Evolutionary conservation across 768 basidiomycete genomes (phyloP), one percentile per base, ranked within the genome.

Genomic region (Lactarius deliciosus): DNA sequence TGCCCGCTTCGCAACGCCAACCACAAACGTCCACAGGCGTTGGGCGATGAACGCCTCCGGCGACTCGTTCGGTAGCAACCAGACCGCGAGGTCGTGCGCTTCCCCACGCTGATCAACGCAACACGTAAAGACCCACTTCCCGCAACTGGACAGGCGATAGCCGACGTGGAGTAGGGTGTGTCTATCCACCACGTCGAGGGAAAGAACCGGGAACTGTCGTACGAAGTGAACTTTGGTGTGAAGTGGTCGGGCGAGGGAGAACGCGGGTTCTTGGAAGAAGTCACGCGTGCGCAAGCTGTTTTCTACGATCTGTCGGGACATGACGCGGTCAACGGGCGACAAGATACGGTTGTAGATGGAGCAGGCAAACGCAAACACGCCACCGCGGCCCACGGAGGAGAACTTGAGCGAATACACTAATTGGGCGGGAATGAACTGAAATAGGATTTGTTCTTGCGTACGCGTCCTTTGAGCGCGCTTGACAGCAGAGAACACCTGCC

Each of bases 81-180:
- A 90, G 9, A 89, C 84, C 9, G 83, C 85, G 32, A 87, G 72
- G 67, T 90, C 86, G 71, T 89, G 85, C 18, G 82, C 85, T 73
- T 94, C 91, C 2, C 91, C 93, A 1, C 88, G 81, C 73, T 93
- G 86, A 72, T 95, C 93, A 7, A 90, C 78, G 71, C 87, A 89
- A 36, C 85, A 80, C n/a, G 85, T 85, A 20, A 91, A 73, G 7
- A 94, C 79, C 93, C 92, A 94, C 74, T 88, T 89, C 11, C 87
- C 83, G 65, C 88, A 90, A 5, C 74, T 70, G 13, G 88, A 87
- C 2, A 89, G 67, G 47, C 77, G 80, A 74, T 95, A 95, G 2
- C 85, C 93, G 45, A 94, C 81, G 73, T 95, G 93, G 54, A 95
- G 77, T 61, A 94, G 76, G 1, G 84, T 86, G 68, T 86, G 81